Percentiles rank a stretch among this genome's conserved stretches.
Evolutionary conservation across 2,329 filamentous ascomycete species (phyloP).

Genomic region (Pyrenochaeta sp.): DNA sequence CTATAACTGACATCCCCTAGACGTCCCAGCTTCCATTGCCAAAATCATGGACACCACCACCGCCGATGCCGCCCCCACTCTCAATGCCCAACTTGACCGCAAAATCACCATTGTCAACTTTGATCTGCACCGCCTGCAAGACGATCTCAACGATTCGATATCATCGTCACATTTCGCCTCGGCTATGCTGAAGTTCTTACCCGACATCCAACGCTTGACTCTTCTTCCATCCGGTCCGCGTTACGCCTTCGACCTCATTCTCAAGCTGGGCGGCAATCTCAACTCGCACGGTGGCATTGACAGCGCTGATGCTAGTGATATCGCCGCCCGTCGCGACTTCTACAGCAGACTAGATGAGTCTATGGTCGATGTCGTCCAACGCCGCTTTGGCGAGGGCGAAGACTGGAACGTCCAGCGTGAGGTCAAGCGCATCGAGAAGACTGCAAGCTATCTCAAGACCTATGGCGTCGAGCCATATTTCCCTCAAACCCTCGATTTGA

Average conservation of each 20-base stretch:
- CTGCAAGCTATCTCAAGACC: conserved; percentile 59
- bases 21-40: conserved; percentile 61
- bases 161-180: conserved; percentile 61
- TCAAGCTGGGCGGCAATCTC: conserved; percentile 64
- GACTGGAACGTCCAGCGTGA: conserved; percentile 61
- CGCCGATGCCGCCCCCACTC: conserved; percentile 57
- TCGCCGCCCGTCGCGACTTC: conserved; percentile 58
- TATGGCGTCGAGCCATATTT: conserved; percentile 64
- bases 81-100: conserved; percentile 65
- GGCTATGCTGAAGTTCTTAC: conserved; percentile 63
- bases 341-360: conserved; percentile 57
- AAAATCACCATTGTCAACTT: conserved; percentile 66
- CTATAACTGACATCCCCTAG: conserved; percentile 41
- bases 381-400: conserved; percentile 59
- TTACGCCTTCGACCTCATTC: conserved; percentile 61
- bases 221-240: conserved; percentile 57
- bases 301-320: conserved; percentile 56
- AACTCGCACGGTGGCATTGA: conserved; percentile 63
- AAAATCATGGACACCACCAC: conserved; percentile 60
- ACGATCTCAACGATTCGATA: conserved; percentile 63
- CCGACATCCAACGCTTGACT: conserved; percentile 60
- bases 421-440: conserved; percentile 65
- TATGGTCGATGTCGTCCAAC: conserved; percentile 62
- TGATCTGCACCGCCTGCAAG: conserved; percentile 63
- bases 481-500: conserved; percentile 58